These are phyloP conservation scores for Alternaria sp. DNA, from an alignment of 2,329 filamentous ascomycete species.

Conservation along the genomic window DNA sequence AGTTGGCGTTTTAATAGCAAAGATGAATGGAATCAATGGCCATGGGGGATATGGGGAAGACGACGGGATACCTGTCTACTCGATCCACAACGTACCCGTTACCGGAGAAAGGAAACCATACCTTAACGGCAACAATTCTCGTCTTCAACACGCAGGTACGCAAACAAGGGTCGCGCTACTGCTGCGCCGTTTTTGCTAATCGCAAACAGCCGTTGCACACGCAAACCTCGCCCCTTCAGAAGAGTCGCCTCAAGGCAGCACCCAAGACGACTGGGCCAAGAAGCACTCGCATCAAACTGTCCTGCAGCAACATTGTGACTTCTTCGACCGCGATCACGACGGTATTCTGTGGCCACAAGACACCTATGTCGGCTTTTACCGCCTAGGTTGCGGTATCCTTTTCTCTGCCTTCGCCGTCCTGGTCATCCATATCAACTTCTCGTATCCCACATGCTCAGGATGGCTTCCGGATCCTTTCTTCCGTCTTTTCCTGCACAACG, in stretches of 20 bases:
- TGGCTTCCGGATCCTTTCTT: constrained; percentile 58
- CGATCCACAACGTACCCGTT: constrained; percentile 22
- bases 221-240: constrained; percentile 54
- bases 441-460: constrained; percentile 57
- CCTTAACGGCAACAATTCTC: constrained; percentile 15
- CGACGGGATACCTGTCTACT: constrained; percentile 12
- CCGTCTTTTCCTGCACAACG: constrained; percentile 52
- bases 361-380: constrained; percentile 59
- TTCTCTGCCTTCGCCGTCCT: constrained; percentile 56
- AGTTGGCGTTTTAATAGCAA: constrained; percentile 10
- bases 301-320: constrained; percentile 63
- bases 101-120: constrained; percentile 25
- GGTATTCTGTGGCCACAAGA: constrained; percentile 63
- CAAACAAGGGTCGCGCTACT: background rate
- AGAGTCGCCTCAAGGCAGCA: constrained; percentile 55
- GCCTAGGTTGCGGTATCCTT: constrained; percentile 57
- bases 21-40: constrained; percentile 1
- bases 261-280: constrained; percentile 49
- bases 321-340: constrained; percentile 63
- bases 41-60: constrained; percentile 2
- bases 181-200: background rate
- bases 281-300: constrained; percentile 55
- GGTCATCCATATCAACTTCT: constrained; percentile 61
- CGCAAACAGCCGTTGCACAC: constrained; percentile 50
- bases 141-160: constrained; percentile 28